Evolutionary conservation across 1,284 basidiomycete genomes (phyloP).

Genomic region (Coniferiporia weirii): DNA sequence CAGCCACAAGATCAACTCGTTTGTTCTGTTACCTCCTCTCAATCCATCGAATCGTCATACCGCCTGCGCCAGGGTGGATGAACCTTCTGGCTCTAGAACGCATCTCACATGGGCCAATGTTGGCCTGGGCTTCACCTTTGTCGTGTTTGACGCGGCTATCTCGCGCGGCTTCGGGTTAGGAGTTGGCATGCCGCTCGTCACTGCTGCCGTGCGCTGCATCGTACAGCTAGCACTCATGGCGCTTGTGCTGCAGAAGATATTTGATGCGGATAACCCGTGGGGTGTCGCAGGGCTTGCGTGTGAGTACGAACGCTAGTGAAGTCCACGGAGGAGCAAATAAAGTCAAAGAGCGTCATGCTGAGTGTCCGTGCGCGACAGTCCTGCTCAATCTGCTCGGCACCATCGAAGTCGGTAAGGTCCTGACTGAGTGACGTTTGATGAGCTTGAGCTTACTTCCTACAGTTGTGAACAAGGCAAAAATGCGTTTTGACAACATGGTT

Average conservation of each 20-base stretch:
- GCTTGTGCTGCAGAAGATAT: slow-evolving; percentile 65
- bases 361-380: slow-evolving; percentile 33
- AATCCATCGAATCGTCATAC: too few relatives aligned
- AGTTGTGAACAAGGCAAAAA: slow-evolving; percentile 70
- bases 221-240: slow-evolving; percentile 73
- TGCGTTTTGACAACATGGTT: slow-evolving; percentile 72
- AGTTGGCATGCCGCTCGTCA: slow-evolving; percentile 61
- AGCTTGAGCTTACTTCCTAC: slow-evolving; percentile 24
- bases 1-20: too few relatives aligned
- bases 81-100: slow-evolving; percentile 17
- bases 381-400: slow-evolving; percentile 72
- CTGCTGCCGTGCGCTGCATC: slow-evolving; percentile 69
- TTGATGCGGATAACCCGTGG: slow-evolving; percentile 69
- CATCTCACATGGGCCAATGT: slow-evolving; percentile 67
- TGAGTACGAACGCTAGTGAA: slow-evolving; percentile 32
- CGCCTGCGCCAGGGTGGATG: slow-evolving; percentile 13
- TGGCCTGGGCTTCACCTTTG: slow-evolving; percentile 66
- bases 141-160: slow-evolving; percentile 57
- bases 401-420: slow-evolving; percentile 52
- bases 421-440: neutral
- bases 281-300: slow-evolving; percentile 68
- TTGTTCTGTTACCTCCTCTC: too few relatives aligned
- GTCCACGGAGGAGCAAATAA: too few relatives aligned
- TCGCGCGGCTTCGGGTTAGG: slow-evolving; percentile 63
- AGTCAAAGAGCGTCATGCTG: too few relatives aligned